A percentile compares a stretch with the other conserved stretches of the same genome.
phyloP scores from a whole-genome alignment of 441 rosid genomes.

The Pelargonium exstipulatum region DNA sequence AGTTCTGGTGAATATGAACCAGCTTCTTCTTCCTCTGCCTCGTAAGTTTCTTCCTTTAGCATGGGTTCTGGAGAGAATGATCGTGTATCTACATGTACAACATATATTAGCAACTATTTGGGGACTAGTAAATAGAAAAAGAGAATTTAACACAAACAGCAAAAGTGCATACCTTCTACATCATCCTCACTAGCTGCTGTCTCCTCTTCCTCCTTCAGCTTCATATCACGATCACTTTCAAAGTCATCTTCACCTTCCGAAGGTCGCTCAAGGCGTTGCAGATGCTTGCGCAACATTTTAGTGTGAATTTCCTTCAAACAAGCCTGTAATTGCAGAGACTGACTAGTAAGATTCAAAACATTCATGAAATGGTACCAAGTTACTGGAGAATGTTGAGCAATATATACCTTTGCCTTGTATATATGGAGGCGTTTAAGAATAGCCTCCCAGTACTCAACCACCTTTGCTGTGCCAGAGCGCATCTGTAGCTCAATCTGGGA shows the following conservation, averaged over 20 bases:
- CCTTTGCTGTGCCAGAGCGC: conserved; percentile 86
- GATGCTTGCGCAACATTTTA: conserved; percentile 69
- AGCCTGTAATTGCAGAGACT: conserved; percentile 49
- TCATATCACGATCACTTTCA: conserved; percentile 33
- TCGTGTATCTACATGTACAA: conserved; percentile 40
- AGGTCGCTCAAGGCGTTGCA: conserved; percentile 71
- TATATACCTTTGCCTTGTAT: conserved; percentile 78
- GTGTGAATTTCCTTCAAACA: conserved; percentile 86
- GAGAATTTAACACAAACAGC: conserved; percentile 8
- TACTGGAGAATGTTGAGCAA: conserved; percentile 10
- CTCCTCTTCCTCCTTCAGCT: conserved; percentile 35
- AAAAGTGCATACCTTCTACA: conserved; percentile 28
- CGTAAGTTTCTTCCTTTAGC: conserved; percentile 40
- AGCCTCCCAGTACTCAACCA: conserved; percentile 96
- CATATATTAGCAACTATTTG: conserved; percentile 13
- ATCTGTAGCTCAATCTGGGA: conserved; percentile 67
- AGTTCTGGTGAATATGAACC: conserved; percentile 90
- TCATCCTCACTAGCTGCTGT: conserved; percentile 41
- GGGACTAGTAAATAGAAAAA: conserved; percentile 10
- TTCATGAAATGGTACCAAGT: neutral
- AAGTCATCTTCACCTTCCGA: conserved; percentile 39
- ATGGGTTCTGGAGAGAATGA: conserved; percentile 60
- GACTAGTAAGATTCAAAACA: conserved; percentile 20
- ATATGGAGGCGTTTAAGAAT: conserved; percentile 77
- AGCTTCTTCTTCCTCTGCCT: conserved; percentile 53